Conservation (phyloP, 306 rosid species). For the Medicago truncatula region DNA sequence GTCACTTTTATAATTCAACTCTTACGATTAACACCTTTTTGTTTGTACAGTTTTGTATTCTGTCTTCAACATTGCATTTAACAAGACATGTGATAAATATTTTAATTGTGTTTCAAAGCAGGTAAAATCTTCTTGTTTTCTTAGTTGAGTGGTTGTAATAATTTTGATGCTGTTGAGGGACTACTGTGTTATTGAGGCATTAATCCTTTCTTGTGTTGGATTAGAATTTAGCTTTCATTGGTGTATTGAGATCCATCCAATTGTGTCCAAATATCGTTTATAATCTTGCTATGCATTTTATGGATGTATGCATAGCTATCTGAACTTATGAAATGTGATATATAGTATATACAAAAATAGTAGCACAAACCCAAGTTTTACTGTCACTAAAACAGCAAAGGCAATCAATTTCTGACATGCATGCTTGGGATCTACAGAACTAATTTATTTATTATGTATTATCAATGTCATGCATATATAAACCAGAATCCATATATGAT, state of each 20-base stretch:
- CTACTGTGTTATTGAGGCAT: not conserved
- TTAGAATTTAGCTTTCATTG: slow-evolving; percentile 4
- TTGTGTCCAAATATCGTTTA: not conserved
- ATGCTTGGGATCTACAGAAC: slow-evolving; percentile 8
- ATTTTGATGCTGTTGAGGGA: not conserved
- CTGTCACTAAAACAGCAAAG: not conserved
- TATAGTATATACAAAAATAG: not conserved
- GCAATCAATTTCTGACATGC: not conserved
- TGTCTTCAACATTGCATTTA: slow-evolving; percentile 4
- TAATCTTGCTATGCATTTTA: not conserved
- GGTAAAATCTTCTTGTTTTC: slow-evolving; percentile 2
- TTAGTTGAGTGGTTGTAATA: not conserved
- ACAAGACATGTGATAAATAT: slow-evolving; percentile 7
- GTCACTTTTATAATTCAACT: not conserved
- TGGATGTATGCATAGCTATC: not conserved
- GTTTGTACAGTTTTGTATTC: not conserved
- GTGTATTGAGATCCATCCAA: not conserved
- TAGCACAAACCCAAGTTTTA: slow-evolving; percentile 17
- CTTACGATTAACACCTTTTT: slow-evolving; percentile 1
- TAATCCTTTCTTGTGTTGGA: not conserved
- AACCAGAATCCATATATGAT: slow-evolving; percentile 2
- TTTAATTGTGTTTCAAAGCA: slow-evolving; percentile 15
- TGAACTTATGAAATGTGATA: slow-evolving; percentile 10
- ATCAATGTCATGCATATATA: not conserved
- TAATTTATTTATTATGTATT: slow-evolving; percentile 1